Evolutionary conservation across 345 rosid genomes (phyloP), one percentile per base, ranked within the genome.

Genomic region (Excoecaria agallocha): DNA sequence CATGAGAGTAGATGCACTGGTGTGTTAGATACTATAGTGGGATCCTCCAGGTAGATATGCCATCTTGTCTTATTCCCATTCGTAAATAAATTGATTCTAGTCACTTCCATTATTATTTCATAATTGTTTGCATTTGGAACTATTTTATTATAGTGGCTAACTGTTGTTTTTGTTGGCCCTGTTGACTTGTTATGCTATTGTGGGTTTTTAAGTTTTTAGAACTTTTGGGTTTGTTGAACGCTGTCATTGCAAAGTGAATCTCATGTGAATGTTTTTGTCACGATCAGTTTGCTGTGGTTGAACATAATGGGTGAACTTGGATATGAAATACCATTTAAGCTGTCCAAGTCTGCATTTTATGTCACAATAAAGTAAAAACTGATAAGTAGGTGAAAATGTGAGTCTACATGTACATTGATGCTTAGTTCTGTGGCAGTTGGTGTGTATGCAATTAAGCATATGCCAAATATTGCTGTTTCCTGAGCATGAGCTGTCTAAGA

Each of bases 1-100:
- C 99, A 95, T 69, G 96, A 92, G 60, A 78, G 66, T 79, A 82
- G 81, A 65, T 95, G 98, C 81, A 85, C 86, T 68, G 97, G 94
- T 57, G 66, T 84, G 60, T 70, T 87, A 51, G 90, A 87, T 74
- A 85, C 73, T 81, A 75, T 58, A 73, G 87, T 80, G 8, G 98
- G 86, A 75, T 77, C 99, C 75, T 91, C 99, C 90, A 93, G 99
- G 99, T 93, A 87, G 46, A 66, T 30, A 49, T 57, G 54, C 62
- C 17, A 48, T 24, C 30, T 57, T 38, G 39, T 4, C 61, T 12
- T 22, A 5, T 39, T 8, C 5, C 46, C 50, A 6, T 17, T 19
- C 52, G 4, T 57, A 41, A 63, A 37, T 35, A 35, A 61, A 66
- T 46, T 20, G 38, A 20, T 66, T 24, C 3, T 66, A 24, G 55